Evolutionary conservation across 306 rosid genomes (phyloP), one percentile per base, ranked within the genome.

Genomic region (Cucurbita maxima): DNA sequence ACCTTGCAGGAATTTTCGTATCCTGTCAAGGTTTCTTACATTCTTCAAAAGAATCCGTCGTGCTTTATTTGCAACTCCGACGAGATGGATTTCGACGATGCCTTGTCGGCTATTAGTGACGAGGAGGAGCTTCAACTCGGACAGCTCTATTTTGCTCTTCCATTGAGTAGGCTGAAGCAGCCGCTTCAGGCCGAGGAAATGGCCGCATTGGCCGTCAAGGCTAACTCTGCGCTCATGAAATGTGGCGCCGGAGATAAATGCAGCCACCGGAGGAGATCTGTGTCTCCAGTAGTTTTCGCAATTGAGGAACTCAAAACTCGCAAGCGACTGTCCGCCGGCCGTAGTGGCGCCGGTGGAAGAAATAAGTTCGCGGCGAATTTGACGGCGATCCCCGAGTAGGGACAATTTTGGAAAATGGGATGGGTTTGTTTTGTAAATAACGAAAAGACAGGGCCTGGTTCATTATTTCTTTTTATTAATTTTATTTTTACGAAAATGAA

Each of bases 191-290:
- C 96, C 0, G 88, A 88, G 15, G 99, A 91, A 74, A 89, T 95
- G 96, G 99, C 99, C 3, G 96, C 99, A 86, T 83, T 94, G 86
- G 99, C 99, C 3, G 97, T 94, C n/a, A 91, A 83, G 78, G 99
- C 99, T 67, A 95, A 82, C 80, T 86, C 99, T 1, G 99, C 97
- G 0, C 84, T 95, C 55, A 85, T 82, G 89, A 89, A 87, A 64
- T 69, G 78, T 14, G 83, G 87, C 3, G 79, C 63, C 0, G 51
- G 71, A 15, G 72, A 76, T 44, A 87, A 84, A 87, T 84, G 79
- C 62, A 75, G 86, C 10, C 60, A 5, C 30, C 58, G 45, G 7
- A 48, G 58, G 57, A 74, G 57, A 58, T 81, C 83, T 51, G 74
- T 80, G 1, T 79, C 88, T 30, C 76, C 82, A 59, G 58, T 75